Evolutionary conservation across 169 alveolate genomes (phyloP).

Genomic region (Plasmodium adleri): DNA sequence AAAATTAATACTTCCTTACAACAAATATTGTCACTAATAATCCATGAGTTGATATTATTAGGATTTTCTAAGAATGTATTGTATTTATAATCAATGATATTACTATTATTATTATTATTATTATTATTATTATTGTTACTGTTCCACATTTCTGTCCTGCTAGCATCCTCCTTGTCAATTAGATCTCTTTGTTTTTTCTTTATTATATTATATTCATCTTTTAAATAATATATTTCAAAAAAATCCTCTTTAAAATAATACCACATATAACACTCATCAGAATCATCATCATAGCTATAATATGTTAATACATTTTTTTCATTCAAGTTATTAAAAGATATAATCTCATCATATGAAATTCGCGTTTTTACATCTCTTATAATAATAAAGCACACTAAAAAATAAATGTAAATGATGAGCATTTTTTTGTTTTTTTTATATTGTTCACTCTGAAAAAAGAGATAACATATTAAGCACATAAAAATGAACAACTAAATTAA

Average conservation of each 20-base stretch:
- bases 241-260: conserved; percentile 49
- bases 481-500: too few species aligned
- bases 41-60: background rate
- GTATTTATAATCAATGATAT: too few species aligned
- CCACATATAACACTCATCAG: conserved; percentile 42
- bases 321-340: conserved; percentile 43
- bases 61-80: too few species aligned
- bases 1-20: conserved; percentile 38
- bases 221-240: conserved; percentile 36
- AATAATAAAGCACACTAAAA: conserved; percentile 22
- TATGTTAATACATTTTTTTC: conserved; percentile 39
- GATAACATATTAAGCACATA: too few species aligned
- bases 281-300: conserved; percentile 12
- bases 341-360: conserved; percentile 4
- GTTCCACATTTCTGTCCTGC: background rate
- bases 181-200: conserved; percentile 9
- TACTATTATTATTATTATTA: background rate
- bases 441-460: background rate
- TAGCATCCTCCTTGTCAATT: background rate
- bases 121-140: background rate
- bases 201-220: conserved; percentile 3
- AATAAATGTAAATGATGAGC: conserved; percentile 12
- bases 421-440: conserved; percentile 21
- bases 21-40: conserved; percentile 28
- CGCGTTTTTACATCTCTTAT: conserved; percentile 1